These are phyloP conservation scores for Dryas octopetala DNA, from an alignment of 306 rosid genomes.

Conservation along the genomic window DNA sequence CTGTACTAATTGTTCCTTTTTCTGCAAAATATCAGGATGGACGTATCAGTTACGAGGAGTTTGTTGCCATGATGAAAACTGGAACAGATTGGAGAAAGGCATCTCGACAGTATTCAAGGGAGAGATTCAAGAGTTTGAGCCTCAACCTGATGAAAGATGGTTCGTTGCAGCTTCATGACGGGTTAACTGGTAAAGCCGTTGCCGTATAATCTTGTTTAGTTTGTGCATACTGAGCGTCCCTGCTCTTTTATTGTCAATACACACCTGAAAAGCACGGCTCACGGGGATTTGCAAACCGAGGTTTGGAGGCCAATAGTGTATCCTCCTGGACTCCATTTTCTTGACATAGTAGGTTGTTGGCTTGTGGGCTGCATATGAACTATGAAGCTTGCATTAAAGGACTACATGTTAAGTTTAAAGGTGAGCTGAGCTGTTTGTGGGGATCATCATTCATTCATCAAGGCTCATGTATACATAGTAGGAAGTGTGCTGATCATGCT, in stretches of 20 bases:
- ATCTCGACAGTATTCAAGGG: conserved; percentile 95
- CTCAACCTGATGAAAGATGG: conserved; percentile 96
- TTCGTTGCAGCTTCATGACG: conserved; percentile 92
- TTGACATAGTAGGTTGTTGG: conserved; percentile 12
- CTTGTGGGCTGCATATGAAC: not conserved
- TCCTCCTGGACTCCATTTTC: conserved; percentile 8
- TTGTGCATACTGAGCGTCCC: conserved; percentile 37
- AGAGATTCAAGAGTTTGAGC: conserved; percentile 97
- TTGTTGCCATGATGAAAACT: conserved; percentile 96
- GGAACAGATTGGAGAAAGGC: conserved; percentile 99
- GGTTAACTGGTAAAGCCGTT: conserved; percentile 74
- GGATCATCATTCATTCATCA: not conserved
- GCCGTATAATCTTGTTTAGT: conserved; percentile 59
- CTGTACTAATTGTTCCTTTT: conserved; percentile 2
- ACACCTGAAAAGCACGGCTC: conserved; percentile 25
- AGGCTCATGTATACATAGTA: conserved; percentile 16
- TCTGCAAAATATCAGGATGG: conserved; percentile 59
- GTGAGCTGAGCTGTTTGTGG: not conserved
- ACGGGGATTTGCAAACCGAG: not conserved
- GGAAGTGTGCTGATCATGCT: not conserved
- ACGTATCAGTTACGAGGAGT: conserved; percentile 87
- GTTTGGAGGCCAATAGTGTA: not conserved
- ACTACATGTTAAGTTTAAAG: not conserved
- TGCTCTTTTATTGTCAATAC: conserved; percentile 23
- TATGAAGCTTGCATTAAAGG: not conserved